Base-by-base conservation (phyloP, 2,329 filamentous ascomycete species). In the Aspergillus sp. region DNA sequence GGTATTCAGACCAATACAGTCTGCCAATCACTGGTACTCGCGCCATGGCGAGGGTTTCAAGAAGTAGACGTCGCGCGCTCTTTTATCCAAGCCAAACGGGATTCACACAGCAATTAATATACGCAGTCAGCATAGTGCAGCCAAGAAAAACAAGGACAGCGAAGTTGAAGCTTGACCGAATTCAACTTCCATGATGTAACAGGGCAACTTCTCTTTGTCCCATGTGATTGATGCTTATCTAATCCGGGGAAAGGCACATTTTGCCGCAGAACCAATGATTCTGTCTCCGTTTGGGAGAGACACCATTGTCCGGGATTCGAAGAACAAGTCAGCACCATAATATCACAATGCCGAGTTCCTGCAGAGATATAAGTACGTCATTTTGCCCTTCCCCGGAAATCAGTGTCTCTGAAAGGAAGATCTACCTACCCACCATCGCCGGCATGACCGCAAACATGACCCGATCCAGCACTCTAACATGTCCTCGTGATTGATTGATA, bases 301-400 rank as follows among this genome's bases (percentile, higher is more conserved):
- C 10, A 30, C 25, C 25, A 4, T 4, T 30, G 10, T 30, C 25
- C 25, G 20, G 20, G 20, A 22, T 22, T 22, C 20, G 20, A 30
- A 30, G 25, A 30, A 30, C 25, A 30, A 30, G 25, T 12, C 25
- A 30, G 10, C 25, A 30, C 5, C n/a, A 35, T 35, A 35, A 3
- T 5, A 17, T 5, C 67, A 76, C 68, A 47, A 95, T 97, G 93
- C 90, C 91, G 49, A 90, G 87, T 70, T 96, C 91, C 54, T 98
- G 93, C 75, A 88, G 90, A 82, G 91, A 97, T 71, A 88, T 98
- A 67, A 84, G 91, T 97, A 80, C 59, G 88, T 74, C 45, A 19
- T 48, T 43, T 41, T 43, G 39, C 43, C 22, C 37, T n/a, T 9
- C 9, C 33, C n/a, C 13, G 33, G 13, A 17, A 35, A 7, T 7